phyloP scores from a whole-genome alignment of 1,284 basidiomycete genomes.

The Erythrobasidium hasegawianum region DNA sequence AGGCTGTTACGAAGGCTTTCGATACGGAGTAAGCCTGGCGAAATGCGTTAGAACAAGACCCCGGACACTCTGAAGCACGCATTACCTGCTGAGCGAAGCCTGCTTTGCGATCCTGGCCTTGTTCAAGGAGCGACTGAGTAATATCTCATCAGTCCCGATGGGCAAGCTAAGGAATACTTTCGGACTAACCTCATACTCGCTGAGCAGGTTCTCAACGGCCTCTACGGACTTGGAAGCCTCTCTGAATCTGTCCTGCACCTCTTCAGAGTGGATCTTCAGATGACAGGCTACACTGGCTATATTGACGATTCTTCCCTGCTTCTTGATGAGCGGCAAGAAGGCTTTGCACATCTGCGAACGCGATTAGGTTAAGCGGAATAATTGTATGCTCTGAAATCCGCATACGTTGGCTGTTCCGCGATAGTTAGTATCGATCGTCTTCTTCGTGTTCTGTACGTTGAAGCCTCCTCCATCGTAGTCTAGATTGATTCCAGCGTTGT shows the following conservation, averaged over 20 bases:
- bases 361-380: too few relatives aligned
- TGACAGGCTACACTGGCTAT: conserved; percentile 7
- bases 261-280: background rate
- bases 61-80: too few relatives aligned
- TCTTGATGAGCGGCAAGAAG: conserved; percentile 14
- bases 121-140: conserved; percentile 9
- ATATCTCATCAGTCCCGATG: too few relatives aligned
- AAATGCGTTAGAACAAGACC: too few relatives aligned
- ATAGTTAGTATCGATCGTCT: conserved; percentile 8
- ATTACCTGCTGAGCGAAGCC: conserved; percentile 7
- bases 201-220: background rate
- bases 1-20: conserved; percentile 5
- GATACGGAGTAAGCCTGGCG: background rate
- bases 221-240: background rate
- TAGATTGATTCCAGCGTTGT: conserved; percentile 13
- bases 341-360: conserved; percentile 11
- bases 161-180: too few relatives aligned
- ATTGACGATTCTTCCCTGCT: conserved; percentile 16
- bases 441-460: background rate
- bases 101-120: conserved; percentile 10
- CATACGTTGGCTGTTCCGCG: conserved; percentile 5
- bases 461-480: background rate
- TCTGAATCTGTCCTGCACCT: background rate
- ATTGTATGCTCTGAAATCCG: too few relatives aligned
- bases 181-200: conserved; percentile 9